Base-by-base conservation (phyloP, 805 yeast genomes). In the Myxozyma neotropica region DNA sequence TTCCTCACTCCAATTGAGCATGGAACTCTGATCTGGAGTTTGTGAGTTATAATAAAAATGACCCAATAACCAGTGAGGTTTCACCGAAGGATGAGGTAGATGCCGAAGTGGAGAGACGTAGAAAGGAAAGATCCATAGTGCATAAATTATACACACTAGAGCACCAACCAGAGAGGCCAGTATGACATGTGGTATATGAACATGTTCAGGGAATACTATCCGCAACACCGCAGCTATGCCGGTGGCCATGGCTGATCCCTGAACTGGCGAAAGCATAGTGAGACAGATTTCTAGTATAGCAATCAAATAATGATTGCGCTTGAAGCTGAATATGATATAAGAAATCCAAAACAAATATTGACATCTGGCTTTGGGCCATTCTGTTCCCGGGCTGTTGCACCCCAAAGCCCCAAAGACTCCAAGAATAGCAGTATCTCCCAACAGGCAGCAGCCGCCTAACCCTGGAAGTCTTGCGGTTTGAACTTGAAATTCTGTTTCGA, bases 51-150 rank as follows among this genome's bases (percentile, higher is more conserved):
- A n/a, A 13, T 21, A n/a, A 26, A 19, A 17, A 33, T 58, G 53
- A 26, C 63, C 63, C 29, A 49, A 55, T 10, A 55, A 19, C 58
- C 59, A 58, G 40, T 55, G 59, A 13, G 43, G 53, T 23, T 36
- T 44, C 4, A 17, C 15, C 3, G 27, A 6, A 1, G 59, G 63
- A 3, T 23, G 36, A 13, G 63, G 63, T 21, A 58, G 39, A 19
- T 43, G 24, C 29, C 63, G 55, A 19, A 55, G 45, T 29, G 55
- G 51, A 21, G 63, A 58, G n/a, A 55, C 35, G 39, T 48, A 58
- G 23, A 48, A 50, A 10, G 63, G 63, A 21, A 49, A 39, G 26
- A 58, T 55, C 36, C 36, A 31, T 31, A 31, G 13, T 31, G 12
- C 12, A 13, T 31, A 31, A 31, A 31, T 31, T 31, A 31, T 8